These are phyloP conservation scores for Fusarium stilboides DNA, from an alignment of 2,329 filamentous ascomycete genomes.

Conservation along the genomic window DNA sequence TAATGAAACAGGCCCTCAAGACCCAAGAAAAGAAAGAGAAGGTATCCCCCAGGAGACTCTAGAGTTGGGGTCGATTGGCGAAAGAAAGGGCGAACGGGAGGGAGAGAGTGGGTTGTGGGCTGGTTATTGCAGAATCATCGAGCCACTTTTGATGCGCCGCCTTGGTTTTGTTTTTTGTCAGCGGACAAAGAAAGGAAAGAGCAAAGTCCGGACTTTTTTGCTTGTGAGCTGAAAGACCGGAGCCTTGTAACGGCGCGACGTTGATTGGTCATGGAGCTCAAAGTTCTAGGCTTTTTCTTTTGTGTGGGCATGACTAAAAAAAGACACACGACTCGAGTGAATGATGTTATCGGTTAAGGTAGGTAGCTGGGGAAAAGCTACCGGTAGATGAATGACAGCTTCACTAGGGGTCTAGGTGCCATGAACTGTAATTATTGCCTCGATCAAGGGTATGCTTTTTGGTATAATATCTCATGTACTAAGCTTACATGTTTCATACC, in stretches of 20 bases:
- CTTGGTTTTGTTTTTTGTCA: conserved; percentile 36
- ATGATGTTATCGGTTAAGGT: conserved; percentile 9
- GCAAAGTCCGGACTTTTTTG: conserved; percentile 6
- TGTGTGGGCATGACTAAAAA: conserved; percentile 5
- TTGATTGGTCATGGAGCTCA: conserved; percentile 26
- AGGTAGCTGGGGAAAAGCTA: too few species aligned
- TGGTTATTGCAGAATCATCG: conserved; percentile 52
- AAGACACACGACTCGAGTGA: conserved; percentile 21
- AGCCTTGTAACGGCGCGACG: conserved; percentile 27
- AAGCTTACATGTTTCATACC: too few species aligned
- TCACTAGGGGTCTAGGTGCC: too few species aligned
- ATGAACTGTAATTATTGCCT: too few species aligned
- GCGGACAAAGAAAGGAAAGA: conserved; percentile 36
- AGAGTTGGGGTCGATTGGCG: conserved; percentile 35
- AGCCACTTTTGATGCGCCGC: conserved; percentile 40
- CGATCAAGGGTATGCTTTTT: too few species aligned
- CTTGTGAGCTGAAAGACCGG: conserved; percentile 32
- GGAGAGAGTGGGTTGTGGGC: conserved; percentile 48
- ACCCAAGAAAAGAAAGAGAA: conserved; percentile 14
- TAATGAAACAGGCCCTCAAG: neutral
- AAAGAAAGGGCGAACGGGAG: conserved; percentile 2
- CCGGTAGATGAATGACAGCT: neutral
- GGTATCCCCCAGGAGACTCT: conserved; percentile 17
- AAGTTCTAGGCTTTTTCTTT: neutral
- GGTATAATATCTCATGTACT: too few species aligned